Base-by-base conservation (phyloP, 305 asterid genomes). In the Caryopteris hybrid region DNA sequence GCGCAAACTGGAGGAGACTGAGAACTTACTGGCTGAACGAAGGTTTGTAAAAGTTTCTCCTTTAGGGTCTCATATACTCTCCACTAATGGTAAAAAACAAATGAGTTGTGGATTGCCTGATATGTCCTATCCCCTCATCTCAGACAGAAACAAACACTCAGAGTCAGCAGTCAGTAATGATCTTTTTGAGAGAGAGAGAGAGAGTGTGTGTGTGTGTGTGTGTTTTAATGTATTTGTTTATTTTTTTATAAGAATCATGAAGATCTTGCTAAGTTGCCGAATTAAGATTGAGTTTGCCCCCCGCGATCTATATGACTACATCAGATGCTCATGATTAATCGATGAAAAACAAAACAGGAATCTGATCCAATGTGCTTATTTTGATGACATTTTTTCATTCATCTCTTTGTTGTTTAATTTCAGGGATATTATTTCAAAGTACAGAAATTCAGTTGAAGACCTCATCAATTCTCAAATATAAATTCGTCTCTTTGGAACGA, bases 391-490 rank as follows among this genome's bases (percentile, higher is more conserved):
- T 16, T 72, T 61, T 64, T 55, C 57, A 23, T 64, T 55, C 61
- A 31, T 63, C 3, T 11, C 13, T 27, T 41, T 75, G 57, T 34
- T 66, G 58, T 51, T 61, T 58, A 46, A 66, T 82, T 76, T 36
- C 92, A 93, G 99, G 88, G 91, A 88, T 73, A 86, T 83, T 64
- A 81, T 88, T 31, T 79, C 92, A 13, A 87, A 56, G 72, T 90
- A 84, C 64, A 79, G 77, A 80, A 84, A 57, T 45, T 83, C 89
- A 6, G 89, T 93, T 34, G 95, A 87, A 71, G 96, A 88, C 72
- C 79, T 88, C 72, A 77, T 80, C 73, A 80, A 78, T 25, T 76
- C 96, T 67, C 86, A 88, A 68, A 76, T 80, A 14, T 86, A 65
- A 80, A 66, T 20, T 56, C 47, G 38, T 33, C 60, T 63, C 2